Conservation (phyloP, 768 basidiomycete genomes). For the Royoungia palumana region DNA sequence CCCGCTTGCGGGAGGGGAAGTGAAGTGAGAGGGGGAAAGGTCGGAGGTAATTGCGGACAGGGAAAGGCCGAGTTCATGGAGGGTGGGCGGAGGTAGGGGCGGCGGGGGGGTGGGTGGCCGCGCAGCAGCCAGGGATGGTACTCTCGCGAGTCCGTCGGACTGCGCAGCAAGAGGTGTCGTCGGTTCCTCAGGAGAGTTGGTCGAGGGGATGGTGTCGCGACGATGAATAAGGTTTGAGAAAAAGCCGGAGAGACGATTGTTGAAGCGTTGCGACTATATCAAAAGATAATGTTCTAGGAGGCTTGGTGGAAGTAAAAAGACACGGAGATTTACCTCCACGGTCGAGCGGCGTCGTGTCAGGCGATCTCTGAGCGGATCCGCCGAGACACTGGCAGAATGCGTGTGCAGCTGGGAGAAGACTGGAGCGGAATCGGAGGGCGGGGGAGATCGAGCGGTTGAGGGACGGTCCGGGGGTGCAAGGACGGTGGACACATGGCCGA, state of each 20-base stretch:
- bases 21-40: conserved; percentile 75
- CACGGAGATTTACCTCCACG: conserved; percentile 48
- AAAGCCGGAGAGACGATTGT: conserved; percentile 82
- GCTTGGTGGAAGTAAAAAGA: conserved; percentile 2
- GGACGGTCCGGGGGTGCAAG: conserved; percentile 32
- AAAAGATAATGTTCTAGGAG: conserved; percentile 7
- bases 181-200: conserved; percentile 34
- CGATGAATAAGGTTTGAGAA: conserved; percentile 76
- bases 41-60: conserved; percentile 64
- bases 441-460: conserved; percentile 32
- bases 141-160: conserved; percentile 43
- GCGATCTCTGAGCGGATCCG: conserved; percentile 34
- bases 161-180: conserved; percentile 24
- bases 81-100: conserved; percentile 61
- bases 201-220: conserved; percentile 44
- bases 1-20: conserved; percentile 70
- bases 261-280: conserved; percentile 48
- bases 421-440: conserved; percentile 1
- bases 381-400: conserved; percentile 15
- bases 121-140: conserved; percentile 50
- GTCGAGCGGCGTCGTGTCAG: conserved; percentile 48
- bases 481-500: conserved; percentile 46
- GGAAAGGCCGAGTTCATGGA: conserved; percentile 72
- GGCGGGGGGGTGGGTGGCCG: conserved; percentile 73
- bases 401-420: conserved; percentile 1